phyloP scores from a whole-genome alignment of 2,329 filamentous ascomycete genomes.

The Trichoderma atroviride region DNA sequence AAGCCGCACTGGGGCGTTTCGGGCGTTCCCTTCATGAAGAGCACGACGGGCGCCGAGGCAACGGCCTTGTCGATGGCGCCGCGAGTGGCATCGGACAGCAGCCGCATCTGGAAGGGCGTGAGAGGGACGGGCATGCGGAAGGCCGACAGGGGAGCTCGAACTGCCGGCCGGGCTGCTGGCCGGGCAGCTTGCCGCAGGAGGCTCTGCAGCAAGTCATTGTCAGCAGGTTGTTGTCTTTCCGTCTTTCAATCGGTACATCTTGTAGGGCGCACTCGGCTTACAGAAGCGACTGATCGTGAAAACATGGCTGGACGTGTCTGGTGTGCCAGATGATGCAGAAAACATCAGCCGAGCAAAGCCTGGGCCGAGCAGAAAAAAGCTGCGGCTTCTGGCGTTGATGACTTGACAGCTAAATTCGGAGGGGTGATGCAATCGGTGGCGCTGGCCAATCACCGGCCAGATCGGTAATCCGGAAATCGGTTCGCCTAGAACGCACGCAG shows the following conservation, averaged over 20 bases:
- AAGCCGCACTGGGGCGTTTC: conserved; percentile 96
- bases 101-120: conserved; percentile 55
- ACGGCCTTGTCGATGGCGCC: conserved; percentile 90
- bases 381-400: not conserved
- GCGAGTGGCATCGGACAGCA: conserved; percentile 78
- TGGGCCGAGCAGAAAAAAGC: not conserved
- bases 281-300: conserved; percentile 33
- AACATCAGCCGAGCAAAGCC: not conserved
- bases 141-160: conserved; percentile 33
- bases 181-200: conserved; percentile 44
- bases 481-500: not conserved
- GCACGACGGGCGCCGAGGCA: conserved; percentile 82
- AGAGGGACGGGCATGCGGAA: conserved; percentile 34
- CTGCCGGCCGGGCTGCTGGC: conserved; percentile 41
- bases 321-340: not conserved
- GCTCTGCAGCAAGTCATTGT: conserved; percentile 34
- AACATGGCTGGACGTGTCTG: conserved; percentile 32
- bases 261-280: conserved; percentile 8
- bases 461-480: conserved; percentile 9
- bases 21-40: conserved; percentile 99
- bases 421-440: conserved; percentile 25
- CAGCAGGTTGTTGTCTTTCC: not conserved
- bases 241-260: no score
- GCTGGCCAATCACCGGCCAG: conserved; percentile 28
- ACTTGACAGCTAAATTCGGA: conserved; percentile 7